Evolutionary conservation across 2,329 filamentous ascomycete species (phyloP), one percentile per base, ranked within the genome.

Genomic region (Pseudocercospora cruenta): DNA sequence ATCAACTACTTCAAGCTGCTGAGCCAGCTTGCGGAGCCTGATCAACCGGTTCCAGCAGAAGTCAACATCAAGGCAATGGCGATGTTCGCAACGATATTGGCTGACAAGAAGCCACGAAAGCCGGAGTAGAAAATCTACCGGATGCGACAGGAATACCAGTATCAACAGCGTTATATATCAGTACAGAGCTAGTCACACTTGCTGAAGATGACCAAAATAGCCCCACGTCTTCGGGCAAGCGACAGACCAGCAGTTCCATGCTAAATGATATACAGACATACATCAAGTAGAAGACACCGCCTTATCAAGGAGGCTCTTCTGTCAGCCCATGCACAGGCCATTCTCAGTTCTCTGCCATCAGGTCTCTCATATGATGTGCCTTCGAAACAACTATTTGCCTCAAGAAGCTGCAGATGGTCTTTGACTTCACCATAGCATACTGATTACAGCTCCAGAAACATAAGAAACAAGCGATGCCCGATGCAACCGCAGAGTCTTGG

Each of bases 1-100:
- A 84, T 87, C 68, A 83, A 86, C 65, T 87, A 87, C 70, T 87
- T 87, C 75, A 84, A 84, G 76, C 76, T 86, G 51, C 70, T 87
- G 71, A 78, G 80, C 10, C 77, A 79, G 70, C 72, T 86, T 71
- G 80, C 78, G 24, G 80, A 80, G 63, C 76, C 77, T 16, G 82
- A 82, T 58, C 80, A 80, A 69, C 77, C 78, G 67, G 79, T 85
- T 73, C 82, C 80, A 16, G 80, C 80, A 47, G 82, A 85, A 73
- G 81, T 81, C 60, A 83, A 83, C 69, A 67, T 81, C 65, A 78
- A 80, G 70, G 83, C 83, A 16, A 84, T 85, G 84, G 76, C 77
- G 10, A 74, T 80, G 68, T 86, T 81, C 79, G 83, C 83, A 26
- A 86, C 83, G 6, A 75, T 85, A 64, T 78, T 82, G 7, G 81